Conservation (phyloP, 768 basidiomycete genomes). For the Lepiota venenata region DNA sequence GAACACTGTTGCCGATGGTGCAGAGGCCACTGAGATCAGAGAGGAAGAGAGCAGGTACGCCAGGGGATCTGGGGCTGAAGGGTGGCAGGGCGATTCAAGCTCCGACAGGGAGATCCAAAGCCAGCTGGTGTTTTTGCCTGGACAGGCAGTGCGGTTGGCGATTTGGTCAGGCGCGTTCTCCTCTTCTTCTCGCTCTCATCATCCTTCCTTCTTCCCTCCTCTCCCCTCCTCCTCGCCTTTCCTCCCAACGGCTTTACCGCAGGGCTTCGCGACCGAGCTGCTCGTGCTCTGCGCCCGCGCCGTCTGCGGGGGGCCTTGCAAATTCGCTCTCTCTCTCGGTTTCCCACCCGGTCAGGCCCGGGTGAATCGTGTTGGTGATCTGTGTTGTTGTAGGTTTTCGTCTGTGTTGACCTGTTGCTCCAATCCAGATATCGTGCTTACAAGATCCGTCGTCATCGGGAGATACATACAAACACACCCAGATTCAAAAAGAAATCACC, state of each 20-base stretch:
- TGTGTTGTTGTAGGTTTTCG: conserved; percentile 10
- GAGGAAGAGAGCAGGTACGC: background rate
- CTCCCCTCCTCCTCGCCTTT: conserved; percentile 2
- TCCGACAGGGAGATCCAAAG: conserved; percentile 14
- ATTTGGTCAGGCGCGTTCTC: conserved; percentile 12
- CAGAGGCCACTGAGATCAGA: background rate
- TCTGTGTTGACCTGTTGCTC: conserved; percentile 10
- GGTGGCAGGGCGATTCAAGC: conserved; percentile 10
- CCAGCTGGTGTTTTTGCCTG: conserved; percentile 12
- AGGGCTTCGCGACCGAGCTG: no score
- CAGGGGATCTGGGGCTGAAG: background rate
- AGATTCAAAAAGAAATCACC: conserved; percentile 39
- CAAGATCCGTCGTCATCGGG: conserved; percentile 68
- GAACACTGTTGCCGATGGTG: no score
- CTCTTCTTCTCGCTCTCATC: conserved; percentile 15
- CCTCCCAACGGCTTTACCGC: background rate
- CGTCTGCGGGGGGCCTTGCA: background rate
- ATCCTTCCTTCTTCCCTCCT: conserved; percentile 8
- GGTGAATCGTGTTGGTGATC: conserved; percentile 13
- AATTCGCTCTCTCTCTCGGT: background rate
- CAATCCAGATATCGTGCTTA: conserved; percentile 18
- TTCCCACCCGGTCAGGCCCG: conserved; percentile 3
- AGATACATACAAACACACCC: conserved; percentile 44
- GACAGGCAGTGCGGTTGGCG: conserved; percentile 13
- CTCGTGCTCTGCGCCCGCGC: no score